These are phyloP conservation scores for Suhomyces xylopsoci DNA, from an alignment of 805 yeast species.

Conservation along the genomic window DNA sequence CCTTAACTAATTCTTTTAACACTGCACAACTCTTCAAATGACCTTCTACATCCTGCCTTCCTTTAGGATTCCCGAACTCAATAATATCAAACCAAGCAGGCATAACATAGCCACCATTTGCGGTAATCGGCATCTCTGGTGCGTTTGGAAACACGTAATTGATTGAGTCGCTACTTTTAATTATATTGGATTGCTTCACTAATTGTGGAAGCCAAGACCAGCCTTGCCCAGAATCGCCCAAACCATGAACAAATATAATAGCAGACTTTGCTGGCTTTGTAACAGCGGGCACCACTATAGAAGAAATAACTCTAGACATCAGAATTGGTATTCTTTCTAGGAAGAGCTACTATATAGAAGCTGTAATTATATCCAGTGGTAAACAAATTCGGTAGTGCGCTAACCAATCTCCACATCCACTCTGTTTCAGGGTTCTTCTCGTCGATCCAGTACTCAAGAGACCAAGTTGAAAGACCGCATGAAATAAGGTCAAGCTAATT, in stretches of 20 bases:
- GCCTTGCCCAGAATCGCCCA: constrained; percentile 89
- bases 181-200: constrained; percentile 40
- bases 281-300: constrained; percentile 28
- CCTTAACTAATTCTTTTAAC: constrained; percentile 46
- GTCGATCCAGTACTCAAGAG: background rate
- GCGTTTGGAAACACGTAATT: constrained; percentile 92
- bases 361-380: background rate
- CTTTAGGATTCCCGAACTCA: constrained; percentile 48
- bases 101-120: constrained; percentile 62
- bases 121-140: constrained; percentile 66
- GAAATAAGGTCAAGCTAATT: no score
- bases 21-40: constrained; percentile 47
- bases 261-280: constrained; percentile 43
- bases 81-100: constrained; percentile 87
- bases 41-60: constrained; percentile 52
- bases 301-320: constrained; percentile 13
- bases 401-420: background rate
- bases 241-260: constrained; percentile 79
- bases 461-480: background rate
- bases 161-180: constrained; percentile 47
- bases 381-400: background rate
- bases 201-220: constrained; percentile 80
- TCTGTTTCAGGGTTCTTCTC: background rate
- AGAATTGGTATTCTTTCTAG: background rate
- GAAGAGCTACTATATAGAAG: background rate